Conservation (phyloP, 225 moss, liverwort and hornwort genomes). For the Ulota crispa region DNA sequence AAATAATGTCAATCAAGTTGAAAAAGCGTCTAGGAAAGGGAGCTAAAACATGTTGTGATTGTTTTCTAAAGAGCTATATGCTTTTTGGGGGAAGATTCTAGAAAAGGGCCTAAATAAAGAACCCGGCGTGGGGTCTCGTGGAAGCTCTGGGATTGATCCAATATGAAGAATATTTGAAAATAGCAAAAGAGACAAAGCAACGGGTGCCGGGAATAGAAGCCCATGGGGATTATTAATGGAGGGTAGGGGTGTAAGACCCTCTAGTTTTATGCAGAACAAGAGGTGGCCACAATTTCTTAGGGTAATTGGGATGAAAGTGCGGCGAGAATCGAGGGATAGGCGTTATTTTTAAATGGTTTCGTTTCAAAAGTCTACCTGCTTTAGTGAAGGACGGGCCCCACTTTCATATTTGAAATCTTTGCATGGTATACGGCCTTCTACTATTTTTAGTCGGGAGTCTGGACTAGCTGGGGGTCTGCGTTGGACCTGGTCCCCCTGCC, state of each 20-base stretch:
- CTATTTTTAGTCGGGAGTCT: conserved; percentile 2
- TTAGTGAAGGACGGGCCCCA: conserved; percentile 14
- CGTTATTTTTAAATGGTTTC: neutral
- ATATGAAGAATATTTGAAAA: too few species aligned
- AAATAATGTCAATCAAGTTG: too few species aligned
- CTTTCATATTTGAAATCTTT: conserved; percentile 35
- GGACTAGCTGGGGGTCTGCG: neutral
- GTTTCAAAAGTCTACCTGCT: conserved; percentile 16
- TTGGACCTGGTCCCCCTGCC: conserved; percentile 9
- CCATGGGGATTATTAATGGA: neutral
- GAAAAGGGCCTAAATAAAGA: neutral
- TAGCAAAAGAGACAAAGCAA: neutral
- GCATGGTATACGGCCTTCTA: neutral
- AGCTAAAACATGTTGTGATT: too few species aligned
- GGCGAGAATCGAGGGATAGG: conserved; percentile 18
- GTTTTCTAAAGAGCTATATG: neutral
- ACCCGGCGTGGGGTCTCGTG: neutral
- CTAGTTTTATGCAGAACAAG: neutral
- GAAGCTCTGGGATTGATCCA: neutral
- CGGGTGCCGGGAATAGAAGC: neutral
- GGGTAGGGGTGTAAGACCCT: neutral
- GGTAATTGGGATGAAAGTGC: neutral
- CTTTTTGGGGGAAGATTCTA: neutral
- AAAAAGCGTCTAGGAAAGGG: too few species aligned
- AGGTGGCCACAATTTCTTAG: neutral